phyloP scores from a whole-genome alignment of 1,284 basidiomycete genomes.

The Schizopora paradoxa region DNA sequence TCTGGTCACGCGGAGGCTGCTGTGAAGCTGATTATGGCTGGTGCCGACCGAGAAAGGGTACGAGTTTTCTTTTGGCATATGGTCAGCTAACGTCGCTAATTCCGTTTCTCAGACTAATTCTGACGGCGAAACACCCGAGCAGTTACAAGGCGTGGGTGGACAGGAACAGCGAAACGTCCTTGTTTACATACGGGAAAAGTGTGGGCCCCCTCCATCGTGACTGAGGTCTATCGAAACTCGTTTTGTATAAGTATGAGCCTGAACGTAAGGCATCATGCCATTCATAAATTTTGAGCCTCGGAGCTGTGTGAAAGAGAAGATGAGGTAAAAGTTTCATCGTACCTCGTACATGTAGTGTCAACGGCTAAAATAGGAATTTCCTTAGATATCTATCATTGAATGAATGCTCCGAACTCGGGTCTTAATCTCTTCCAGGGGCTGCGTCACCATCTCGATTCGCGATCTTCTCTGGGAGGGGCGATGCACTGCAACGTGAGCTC shows the following conservation, averaged over 20 bases:
- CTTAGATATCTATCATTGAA: too few relatives aligned
- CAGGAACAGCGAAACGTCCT: constrained; percentile 75
- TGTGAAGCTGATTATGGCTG: constrained; percentile 85
- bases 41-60: constrained; percentile 85
- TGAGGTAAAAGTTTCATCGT: too few relatives aligned
- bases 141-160: constrained; percentile 83
- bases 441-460: too few relatives aligned
- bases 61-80: constrained; percentile 27
- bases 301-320: too few relatives aligned
- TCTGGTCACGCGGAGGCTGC: constrained; percentile 89
- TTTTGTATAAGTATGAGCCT: background rate
- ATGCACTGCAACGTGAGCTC: too few relatives aligned
- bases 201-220: constrained; percentile 44
- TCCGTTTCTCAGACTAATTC: constrained; percentile 56
- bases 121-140: constrained; percentile 80
- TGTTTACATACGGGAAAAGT: constrained; percentile 67
- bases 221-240: background rate
- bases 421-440: too few relatives aligned
- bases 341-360: too few relatives aligned
- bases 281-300: background rate
- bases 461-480: too few relatives aligned
- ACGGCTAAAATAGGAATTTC: too few relatives aligned
- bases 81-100: constrained; percentile 2
- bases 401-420: too few relatives aligned
- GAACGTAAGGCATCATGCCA: background rate